Percentiles rank a stretch among this genome's conserved stretches.
Evolutionary conservation across 129 eudicot genomes (phyloP).

Genomic region (Flaveria bidentis): DNA sequence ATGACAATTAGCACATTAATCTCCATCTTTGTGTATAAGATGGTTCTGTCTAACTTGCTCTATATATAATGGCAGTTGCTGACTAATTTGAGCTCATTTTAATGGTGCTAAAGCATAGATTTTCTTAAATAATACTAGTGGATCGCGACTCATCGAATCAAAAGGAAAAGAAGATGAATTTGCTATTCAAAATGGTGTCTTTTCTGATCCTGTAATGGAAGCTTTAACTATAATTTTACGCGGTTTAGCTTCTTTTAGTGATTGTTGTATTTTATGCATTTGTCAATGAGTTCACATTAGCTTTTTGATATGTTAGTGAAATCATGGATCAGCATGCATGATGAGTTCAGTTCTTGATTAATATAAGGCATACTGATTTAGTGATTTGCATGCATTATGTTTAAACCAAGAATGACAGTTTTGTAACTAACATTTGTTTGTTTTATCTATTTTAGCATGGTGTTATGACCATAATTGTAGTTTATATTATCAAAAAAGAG

Average conservation of each 20-base stretch:
- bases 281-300: constrained; percentile 44
- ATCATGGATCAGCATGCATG: constrained; percentile 45
- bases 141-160: constrained; percentile 45
- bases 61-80: constrained; percentile 2
- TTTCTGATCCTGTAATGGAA: constrained; percentile 35
- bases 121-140: constrained; percentile 35
- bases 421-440: constrained; percentile 9
- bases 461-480: constrained; percentile 8
- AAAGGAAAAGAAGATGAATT: constrained; percentile 27
- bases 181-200: constrained; percentile 22
- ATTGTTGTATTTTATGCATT: constrained; percentile 3
- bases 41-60: constrained; percentile 8
- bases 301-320: constrained; percentile 36
- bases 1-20: constrained; percentile 19
- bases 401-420: constrained; percentile 1
- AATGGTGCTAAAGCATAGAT: constrained; percentile 8
- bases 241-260: constrained; percentile 36
- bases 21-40: constrained; percentile 36
- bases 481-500: not conserved
- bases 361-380: not conserved
- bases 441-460: not conserved
- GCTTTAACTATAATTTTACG: constrained; percentile 27
- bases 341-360: constrained; percentile 20
- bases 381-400: constrained; percentile 21
- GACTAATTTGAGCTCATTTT: not conserved